Conservation (phyloP, 192 early-diverging fungal species). For the Allomyces macrogynus region DNA sequence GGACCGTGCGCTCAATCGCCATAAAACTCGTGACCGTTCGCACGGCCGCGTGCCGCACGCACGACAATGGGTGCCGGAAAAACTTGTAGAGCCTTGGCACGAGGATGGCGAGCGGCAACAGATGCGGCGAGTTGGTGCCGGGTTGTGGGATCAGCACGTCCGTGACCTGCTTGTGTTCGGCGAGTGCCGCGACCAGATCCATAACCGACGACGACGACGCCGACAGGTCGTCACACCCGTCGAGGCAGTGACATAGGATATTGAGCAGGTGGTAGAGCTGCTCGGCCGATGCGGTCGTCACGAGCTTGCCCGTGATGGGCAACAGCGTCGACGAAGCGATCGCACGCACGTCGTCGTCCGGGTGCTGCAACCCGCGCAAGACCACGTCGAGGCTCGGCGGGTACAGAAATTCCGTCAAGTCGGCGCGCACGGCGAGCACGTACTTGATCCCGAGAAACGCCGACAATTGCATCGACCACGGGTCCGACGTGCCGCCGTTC, state of each 20-base stretch:
- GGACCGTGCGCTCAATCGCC: constrained; percentile 25
- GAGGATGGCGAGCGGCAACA: constrained; percentile 16
- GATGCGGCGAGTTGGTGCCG: background rate
- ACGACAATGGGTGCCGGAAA: constrained; percentile 73
- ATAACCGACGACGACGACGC: constrained; percentile 77
- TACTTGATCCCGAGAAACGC: constrained; percentile 86
- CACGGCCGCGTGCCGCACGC: constrained; percentile 65
- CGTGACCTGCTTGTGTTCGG: constrained; percentile 33
- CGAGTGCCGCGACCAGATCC: constrained; percentile 73
- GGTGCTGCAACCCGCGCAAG: constrained; percentile 60
- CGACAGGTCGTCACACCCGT: constrained; percentile 77
- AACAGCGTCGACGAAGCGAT: constrained; percentile 76
- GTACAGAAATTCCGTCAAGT: constrained; percentile 58
- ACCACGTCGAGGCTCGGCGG: constrained; percentile 57
- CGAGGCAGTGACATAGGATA: constrained; percentile 73
- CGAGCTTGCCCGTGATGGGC: constrained; percentile 64
- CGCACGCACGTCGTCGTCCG: constrained; percentile 85
- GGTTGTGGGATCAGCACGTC: constrained; percentile 18
- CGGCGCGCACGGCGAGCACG: constrained; percentile 71
- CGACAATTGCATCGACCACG: constrained; percentile 83
- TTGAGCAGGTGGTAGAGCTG: constrained; percentile 53
- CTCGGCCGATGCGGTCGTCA: constrained; percentile 35
- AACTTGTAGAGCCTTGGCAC: constrained; percentile 85
- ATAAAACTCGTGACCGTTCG: constrained; percentile 61
- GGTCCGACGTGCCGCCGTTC: too few species aligned